Base-by-base conservation (phyloP, 1,284 basidiomycete genomes). In the Pseudozyma flocculosa region DNA sequence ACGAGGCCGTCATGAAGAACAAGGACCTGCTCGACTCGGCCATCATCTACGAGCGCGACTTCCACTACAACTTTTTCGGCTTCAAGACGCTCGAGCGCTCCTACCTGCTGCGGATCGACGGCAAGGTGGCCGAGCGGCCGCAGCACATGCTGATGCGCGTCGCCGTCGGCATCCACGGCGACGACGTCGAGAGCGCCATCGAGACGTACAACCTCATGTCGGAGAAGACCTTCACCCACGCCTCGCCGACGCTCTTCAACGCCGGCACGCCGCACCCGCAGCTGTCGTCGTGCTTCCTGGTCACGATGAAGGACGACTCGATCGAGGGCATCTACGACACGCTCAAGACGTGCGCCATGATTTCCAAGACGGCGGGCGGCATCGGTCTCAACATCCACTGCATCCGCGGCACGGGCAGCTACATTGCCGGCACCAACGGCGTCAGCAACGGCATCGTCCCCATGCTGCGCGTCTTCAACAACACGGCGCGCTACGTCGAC, bases 131-230 rank as follows among this genome's bases (percentile, higher is more conserved):
- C 43, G 95, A 99, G 80, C 87, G 95, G 46, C 95, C 95, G 30
- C 94, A 98, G 78, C 95, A 98, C 81, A 91, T 98, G 87, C 88
- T 98, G 76, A 98, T 99, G 95, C 92, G 94, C 80, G 95, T 98
- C 49, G 90, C 94, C 43, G 90, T 98, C 45, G 95, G 94, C 54
- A 95, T 99, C 64, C 94, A 98, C 79, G 93, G 93, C 13, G 76
- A 82, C 23, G 89, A 97, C 79, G 85, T 97, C 59, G 91, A 95
- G 24, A 87, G 87, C 44, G 92, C 87, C 45, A 83, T 97, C 63
- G 87, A 96, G 82, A 95, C 94, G 10, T 80, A 80, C 78, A 79
- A 80, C 72, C 84, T 94, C 70, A 95, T 97, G 92, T 94, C 90
- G 24, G 89, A 96, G 81, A 78, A 76, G 62, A 70, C 61, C 52